These are phyloP conservation scores for Lactifluus rugatus DNA, from an alignment of 768 basidiomycete species.

Conservation along the genomic window DNA sequence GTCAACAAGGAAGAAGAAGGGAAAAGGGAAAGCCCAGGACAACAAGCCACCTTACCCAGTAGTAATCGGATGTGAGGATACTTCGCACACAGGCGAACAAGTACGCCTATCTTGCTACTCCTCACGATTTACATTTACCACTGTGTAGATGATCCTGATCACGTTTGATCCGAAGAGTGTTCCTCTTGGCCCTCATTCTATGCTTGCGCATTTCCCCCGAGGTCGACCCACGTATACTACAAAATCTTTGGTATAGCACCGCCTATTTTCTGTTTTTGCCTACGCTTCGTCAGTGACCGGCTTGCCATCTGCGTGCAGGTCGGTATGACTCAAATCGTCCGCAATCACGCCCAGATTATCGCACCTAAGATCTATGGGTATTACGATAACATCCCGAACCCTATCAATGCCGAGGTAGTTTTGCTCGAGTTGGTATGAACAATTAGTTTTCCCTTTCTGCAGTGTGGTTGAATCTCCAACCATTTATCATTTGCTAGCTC, in stretches of 20 bases:
- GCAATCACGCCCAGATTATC: conserved; percentile 18
- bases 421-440: conserved; percentile 26
- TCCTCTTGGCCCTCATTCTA: conserved; percentile 25
- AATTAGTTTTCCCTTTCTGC: background rate
- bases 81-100: conserved; percentile 25
- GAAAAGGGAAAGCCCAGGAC: conserved; percentile 13
- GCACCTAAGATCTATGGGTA: conserved; percentile 27
- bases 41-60: conserved; percentile 16
- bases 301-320: conserved; percentile 19
- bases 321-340: conserved; percentile 25
- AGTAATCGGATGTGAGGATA: conserved; percentile 22
- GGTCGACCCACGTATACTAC: conserved; percentile 25
- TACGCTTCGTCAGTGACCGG: background rate
- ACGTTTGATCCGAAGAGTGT: conserved; percentile 24
- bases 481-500: conserved; percentile 18
- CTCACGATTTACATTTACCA: background rate
- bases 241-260: conserved; percentile 24
- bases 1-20: conserved; percentile 5
- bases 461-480: conserved; percentile 3
- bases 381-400: conserved; percentile 23
- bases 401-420: conserved; percentile 27
- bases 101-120: conserved; percentile 14
- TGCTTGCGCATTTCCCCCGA: conserved; percentile 26
- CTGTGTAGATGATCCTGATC: conserved; percentile 25
- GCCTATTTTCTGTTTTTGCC: background rate